Evolutionary conservation across 495 filamentous ascomycete genomes (phyloP), one percentile per base, ranked within the genome.

Genomic region (Thermochaetoides thermophila): DNA sequence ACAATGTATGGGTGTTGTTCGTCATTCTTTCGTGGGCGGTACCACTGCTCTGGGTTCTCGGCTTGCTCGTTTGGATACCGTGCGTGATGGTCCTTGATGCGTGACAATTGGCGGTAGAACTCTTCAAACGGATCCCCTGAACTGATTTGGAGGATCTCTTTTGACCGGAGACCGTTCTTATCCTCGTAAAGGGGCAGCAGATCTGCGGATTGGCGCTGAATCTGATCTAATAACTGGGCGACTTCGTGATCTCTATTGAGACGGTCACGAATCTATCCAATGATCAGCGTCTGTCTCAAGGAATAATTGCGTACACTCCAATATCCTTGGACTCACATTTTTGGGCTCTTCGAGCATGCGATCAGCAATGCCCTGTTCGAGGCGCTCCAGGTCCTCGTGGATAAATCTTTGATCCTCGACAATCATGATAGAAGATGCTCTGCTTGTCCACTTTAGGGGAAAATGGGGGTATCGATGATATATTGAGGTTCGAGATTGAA

Each of bases 11-110:
- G 82, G 22, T 78, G 76, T 5, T 75, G 67, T 18, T 71, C 71
- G 10, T 41, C 45, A 27, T 47, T 48, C 19, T 53, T 62, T 32
- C 67, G 72, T 25, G 76, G 76, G 57, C 83, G 79, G 57, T 97
- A 96, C 37, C 85, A 83, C 36, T 75, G 68, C 59, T 97, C 89
- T 9, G 95, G 73, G 48, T 96, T 94, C 53, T 96, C 91, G 17
- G 91, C 81, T 2, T 79, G 86, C 49, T 93, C 84, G 53, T 91
- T 92, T 0, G 86, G 91, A 42, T 97, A 95, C 39, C 76, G 74
- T 31, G 78, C 71, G 57, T 95, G 84, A 46, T 86, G 91, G 29
- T 80, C 73, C 44, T 83, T 91, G 50, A 92, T 81, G 2, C 73
- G 69, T 33, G 66, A 56, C 4, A 93, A 57, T 46, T 92, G 82